Evolutionary conservation across 257 asterid species (phyloP), one percentile per base, ranked within the genome.

Genomic region (Salvia hispanica): DNA sequence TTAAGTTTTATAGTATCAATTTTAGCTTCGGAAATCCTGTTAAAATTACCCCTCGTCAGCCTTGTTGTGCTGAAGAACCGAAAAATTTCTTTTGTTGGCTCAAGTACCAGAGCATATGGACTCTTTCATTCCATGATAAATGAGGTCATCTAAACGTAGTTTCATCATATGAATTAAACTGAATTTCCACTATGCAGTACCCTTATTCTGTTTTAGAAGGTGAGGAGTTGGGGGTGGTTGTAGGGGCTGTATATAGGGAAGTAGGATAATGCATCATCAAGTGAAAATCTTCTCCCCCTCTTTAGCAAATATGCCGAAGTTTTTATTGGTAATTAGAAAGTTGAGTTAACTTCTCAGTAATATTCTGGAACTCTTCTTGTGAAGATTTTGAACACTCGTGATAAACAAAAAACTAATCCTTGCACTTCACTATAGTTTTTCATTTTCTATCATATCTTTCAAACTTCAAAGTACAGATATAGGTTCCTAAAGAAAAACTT

Each of bases 1-100:
- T 57, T 83, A 79, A 16, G 0, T 6, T 14, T 57, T 53, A 59
- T 34, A 48, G 31, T 25, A 25, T 25, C 31, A 25, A 25, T 25
- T 25, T 25, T 25, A 25, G 31, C 31, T 25, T 25, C 31, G 31
- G 31, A 25, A 25, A 25, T 25, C 31, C 31, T 25, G 31, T 25
- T 25, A 25, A 25, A 25, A 25, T 25, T 25, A 25, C 31, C 3
- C 31, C 31, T 25, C 31, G 31, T 25, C 25, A 21, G 25, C 25
- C 2, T 25, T 25, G 31, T 25, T 16, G 57, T 33, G 42, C 13
- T 13, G 50, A n/a, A 33, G 69, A 58, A 12, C n/a, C 4, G 0
- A 13, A 18, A 43, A 12, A 60, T 42, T 65, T 34, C 11, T 9
- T 3, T 72, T 52, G 37, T 63, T 54, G 56, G 68, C 52, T 57